These are phyloP conservation scores for Penicillium sp. DNA, from an alignment of 2,329 filamentous ascomycete species.

Conservation along the genomic window DNA sequence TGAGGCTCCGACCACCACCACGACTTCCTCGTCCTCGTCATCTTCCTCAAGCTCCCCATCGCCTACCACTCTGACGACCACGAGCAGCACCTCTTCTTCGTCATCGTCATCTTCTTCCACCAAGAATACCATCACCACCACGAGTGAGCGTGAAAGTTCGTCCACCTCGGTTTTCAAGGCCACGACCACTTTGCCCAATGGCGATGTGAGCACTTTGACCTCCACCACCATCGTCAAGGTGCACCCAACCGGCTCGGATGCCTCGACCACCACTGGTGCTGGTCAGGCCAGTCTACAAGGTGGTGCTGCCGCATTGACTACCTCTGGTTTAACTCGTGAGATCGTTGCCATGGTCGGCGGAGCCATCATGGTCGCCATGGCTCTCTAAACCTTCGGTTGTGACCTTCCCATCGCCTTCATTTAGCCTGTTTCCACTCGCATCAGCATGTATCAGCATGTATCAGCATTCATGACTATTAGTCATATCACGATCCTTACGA, in stretches of 20 bases:
- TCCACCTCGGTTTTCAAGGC: slow-evolving; percentile 46
- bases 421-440: background rate
- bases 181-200: slow-evolving; percentile 48
- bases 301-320: slow-evolving; percentile 34
- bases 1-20: slow-evolving; percentile 1
- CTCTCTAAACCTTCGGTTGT: slow-evolving; percentile 33
- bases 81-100: background rate
- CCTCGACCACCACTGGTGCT: slow-evolving; percentile 27
- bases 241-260: slow-evolving; percentile 23
- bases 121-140: slow-evolving; percentile 24
- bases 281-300: slow-evolving; percentile 46
- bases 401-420: background rate
- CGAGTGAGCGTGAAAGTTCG: slow-evolving; percentile 29
- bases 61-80: slow-evolving; percentile 21
- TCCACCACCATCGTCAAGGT: slow-evolving; percentile 51
- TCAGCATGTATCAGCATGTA: slow-evolving; percentile 18
- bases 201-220: slow-evolving; percentile 48
- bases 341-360: slow-evolving; percentile 46
- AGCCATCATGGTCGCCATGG: slow-evolving; percentile 45
- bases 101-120: slow-evolving; percentile 10
- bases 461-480: slow-evolving; percentile 13
- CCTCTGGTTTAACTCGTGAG: slow-evolving; percentile 37
- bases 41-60: slow-evolving; percentile 23
- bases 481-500: slow-evolving; percentile 30
- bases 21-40: slow-evolving; percentile 11